Percentiles rank a stretch among this genome's conserved stretches.
phyloP scores from a whole-genome alignment of 1,284 basidiomycete genomes.

The Austroboletus novae-zelandiae region DNA sequence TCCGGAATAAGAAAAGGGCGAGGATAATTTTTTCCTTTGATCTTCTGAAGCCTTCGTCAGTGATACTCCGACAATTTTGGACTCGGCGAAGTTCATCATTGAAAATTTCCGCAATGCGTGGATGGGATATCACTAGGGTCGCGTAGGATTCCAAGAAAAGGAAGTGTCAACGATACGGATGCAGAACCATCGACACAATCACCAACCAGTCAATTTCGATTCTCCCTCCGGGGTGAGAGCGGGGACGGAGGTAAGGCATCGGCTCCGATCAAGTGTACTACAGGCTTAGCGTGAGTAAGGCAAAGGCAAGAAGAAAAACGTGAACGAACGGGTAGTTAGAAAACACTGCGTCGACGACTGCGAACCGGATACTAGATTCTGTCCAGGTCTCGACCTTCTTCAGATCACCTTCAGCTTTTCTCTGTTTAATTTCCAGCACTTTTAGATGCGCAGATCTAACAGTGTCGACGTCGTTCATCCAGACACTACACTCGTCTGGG shows the following conservation, averaged over 20 bases:
- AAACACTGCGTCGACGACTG: slow-evolving; percentile 26
- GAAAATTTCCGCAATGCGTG: slow-evolving; percentile 18
- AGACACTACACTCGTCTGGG: slow-evolving; percentile 24
- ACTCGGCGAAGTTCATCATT: slow-evolving; percentile 18
- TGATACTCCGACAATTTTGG: slow-evolving; percentile 16
- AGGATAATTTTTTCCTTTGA: slow-evolving; percentile 27
- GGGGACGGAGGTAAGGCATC: slow-evolving; percentile 14
- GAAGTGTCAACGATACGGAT: neutral
- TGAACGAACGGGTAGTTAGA: slow-evolving; percentile 29
- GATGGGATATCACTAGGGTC: slow-evolving; percentile 13
- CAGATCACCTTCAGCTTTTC: slow-evolving; percentile 13
- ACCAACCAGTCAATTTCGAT: slow-evolving; percentile 11
- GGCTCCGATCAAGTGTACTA: slow-evolving; percentile 22
- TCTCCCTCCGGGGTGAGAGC: slow-evolving; percentile 15
- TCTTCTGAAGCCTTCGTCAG: slow-evolving; percentile 20
- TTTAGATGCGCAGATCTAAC: slow-evolving; percentile 8
- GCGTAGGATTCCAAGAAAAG: slow-evolving; percentile 16
- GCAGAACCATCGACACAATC: neutral
- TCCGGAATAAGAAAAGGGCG: slow-evolving; percentile 12
- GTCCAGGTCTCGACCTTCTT: slow-evolving; percentile 2
- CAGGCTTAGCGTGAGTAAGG: neutral
- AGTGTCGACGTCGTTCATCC: slow-evolving; percentile 21
- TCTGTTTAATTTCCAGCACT: slow-evolving; percentile 4
- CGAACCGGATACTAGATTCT: slow-evolving; percentile 25
- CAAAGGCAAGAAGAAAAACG: neutral